Conservation (phyloP, 2,329 filamentous ascomycete genomes). For the Fusarium sp. region DNA sequence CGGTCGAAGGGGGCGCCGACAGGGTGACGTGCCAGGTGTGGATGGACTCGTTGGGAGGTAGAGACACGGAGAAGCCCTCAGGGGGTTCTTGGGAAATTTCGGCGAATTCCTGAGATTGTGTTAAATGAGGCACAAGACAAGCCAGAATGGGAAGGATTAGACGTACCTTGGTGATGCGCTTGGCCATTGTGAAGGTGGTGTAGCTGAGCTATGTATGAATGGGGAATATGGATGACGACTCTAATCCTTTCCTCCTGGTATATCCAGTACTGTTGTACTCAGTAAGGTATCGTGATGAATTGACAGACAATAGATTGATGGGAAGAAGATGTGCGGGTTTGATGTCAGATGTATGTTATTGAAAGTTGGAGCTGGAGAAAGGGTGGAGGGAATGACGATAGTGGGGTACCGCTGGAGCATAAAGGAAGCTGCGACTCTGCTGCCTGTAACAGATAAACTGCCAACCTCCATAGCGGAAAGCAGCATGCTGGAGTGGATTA, state of each 20-base stretch:
- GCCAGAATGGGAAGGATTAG: not conserved
- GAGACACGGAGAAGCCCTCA: slow-evolving; percentile 59
- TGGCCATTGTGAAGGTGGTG: slow-evolving; percentile 53
- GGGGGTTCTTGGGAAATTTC: slow-evolving; percentile 63
- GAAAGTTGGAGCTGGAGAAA: slow-evolving; percentile 18
- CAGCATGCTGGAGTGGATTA: too few species aligned
- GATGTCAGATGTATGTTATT: slow-evolving; percentile 18
- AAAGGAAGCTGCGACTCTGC: not conserved
- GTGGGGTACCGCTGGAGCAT: slow-evolving; percentile 28
- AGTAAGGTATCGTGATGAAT: not conserved
- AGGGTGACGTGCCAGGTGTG: slow-evolving; percentile 66
- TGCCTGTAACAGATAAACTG: not conserved
- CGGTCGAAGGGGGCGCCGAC: slow-evolving; percentile 57
- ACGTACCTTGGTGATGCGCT: slow-evolving; percentile 59
- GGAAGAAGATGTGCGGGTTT: not conserved
- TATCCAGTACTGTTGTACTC: not conserved
- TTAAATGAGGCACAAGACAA: slow-evolving; percentile 9
- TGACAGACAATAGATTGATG: not conserved
- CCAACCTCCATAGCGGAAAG: not conserved
- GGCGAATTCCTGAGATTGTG: slow-evolving; percentile 61
- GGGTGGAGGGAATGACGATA: slow-evolving; percentile 32
- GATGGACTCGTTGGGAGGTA: slow-evolving; percentile 61
- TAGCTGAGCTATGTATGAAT: not conserved
- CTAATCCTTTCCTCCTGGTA: not conserved
- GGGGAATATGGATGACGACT: not conserved